phyloP scores from a whole-genome alignment of 176 grass and related monocot genomes.

The Hordeum vulgare region DNA sequence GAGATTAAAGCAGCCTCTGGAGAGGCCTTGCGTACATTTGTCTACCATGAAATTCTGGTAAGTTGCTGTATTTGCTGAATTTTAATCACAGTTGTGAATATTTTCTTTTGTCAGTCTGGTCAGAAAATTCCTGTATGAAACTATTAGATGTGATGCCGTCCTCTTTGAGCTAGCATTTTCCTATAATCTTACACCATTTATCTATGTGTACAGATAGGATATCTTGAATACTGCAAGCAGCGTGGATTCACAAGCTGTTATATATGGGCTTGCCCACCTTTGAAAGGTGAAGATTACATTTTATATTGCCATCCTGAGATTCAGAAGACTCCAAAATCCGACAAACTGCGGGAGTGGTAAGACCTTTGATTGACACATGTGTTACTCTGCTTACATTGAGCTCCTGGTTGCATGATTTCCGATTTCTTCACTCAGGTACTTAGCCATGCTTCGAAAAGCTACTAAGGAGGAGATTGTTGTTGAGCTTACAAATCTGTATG shows the following conservation, averaged over 20 bases:
- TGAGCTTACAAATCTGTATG: conserved; percentile 89
- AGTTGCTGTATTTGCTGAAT: neutral
- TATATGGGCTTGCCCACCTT: conserved; percentile 98
- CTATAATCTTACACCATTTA: conserved; percentile 7
- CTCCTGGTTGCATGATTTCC: neutral
- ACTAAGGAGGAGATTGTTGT: conserved; percentile 86
- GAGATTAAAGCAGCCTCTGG: conserved; percentile 75
- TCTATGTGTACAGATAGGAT: conserved; percentile 81
- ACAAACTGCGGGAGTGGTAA: conserved; percentile 97
- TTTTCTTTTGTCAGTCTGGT: neutral
- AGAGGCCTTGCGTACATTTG: conserved; percentile 87
- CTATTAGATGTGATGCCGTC: neutral
- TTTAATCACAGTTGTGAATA: conserved; percentile 13
- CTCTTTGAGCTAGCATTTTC: neutral
- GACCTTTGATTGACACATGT: conserved; percentile 13
- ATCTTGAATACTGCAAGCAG: conserved; percentile 99
- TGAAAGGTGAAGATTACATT: conserved; percentile 99
- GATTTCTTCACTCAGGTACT: conserved; percentile 55
- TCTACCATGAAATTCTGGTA: conserved; percentile 99
- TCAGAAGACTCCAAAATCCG: conserved; percentile 99
- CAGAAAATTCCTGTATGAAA: conserved; percentile 20
- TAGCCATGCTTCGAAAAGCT: conserved; percentile 96
- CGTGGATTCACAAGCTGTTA: conserved; percentile 99
- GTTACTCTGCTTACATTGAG: neutral
- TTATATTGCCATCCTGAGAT: conserved; percentile 99